phyloP scores from a whole-genome alignment of 2,329 filamentous ascomycete genomes.

The Xylariaceae sp. region DNA sequence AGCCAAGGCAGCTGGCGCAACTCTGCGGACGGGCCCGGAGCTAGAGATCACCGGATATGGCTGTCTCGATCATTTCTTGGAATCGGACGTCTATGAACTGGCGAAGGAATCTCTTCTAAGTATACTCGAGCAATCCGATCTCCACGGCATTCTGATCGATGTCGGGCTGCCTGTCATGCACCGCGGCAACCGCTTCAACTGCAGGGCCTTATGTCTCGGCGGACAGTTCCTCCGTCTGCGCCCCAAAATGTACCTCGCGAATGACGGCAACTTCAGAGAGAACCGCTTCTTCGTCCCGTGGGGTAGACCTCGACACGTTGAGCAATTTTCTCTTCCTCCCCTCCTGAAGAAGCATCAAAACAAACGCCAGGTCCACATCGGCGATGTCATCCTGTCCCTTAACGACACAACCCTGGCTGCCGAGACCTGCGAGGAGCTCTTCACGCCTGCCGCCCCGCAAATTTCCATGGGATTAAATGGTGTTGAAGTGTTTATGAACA shows the following conservation, averaged over 20 bases:
- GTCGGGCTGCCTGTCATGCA: constrained; percentile 61
- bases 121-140: constrained; percentile 57
- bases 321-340: constrained; percentile 61
- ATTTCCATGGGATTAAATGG: not conserved
- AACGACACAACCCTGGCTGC: constrained; percentile 52
- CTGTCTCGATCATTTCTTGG: constrained; percentile 63
- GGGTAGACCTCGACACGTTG: constrained; percentile 53
- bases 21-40: constrained; percentile 56
- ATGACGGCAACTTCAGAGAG: constrained; percentile 59
- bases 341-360: constrained; percentile 53
- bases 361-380: constrained; percentile 52
- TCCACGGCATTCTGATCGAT: constrained; percentile 63
- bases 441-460: constrained; percentile 46
- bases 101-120: constrained; percentile 59
- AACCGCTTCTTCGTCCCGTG: constrained; percentile 62
- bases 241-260: constrained; percentile 66
- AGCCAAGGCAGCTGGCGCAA: constrained; percentile 54
- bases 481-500: constrained; percentile 49
- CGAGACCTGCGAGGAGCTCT: constrained; percentile 67
- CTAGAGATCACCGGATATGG: constrained; percentile 58
- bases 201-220: constrained; percentile 60
- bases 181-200: constrained; percentile 61
- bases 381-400: constrained; percentile 60
- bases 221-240: constrained; percentile 67
- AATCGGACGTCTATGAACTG: constrained; percentile 55